Evolutionary conservation across 805 yeast genomes (phyloP), one percentile per base, ranked within the genome.

Genomic region (Kazachstania psychrophila): DNA sequence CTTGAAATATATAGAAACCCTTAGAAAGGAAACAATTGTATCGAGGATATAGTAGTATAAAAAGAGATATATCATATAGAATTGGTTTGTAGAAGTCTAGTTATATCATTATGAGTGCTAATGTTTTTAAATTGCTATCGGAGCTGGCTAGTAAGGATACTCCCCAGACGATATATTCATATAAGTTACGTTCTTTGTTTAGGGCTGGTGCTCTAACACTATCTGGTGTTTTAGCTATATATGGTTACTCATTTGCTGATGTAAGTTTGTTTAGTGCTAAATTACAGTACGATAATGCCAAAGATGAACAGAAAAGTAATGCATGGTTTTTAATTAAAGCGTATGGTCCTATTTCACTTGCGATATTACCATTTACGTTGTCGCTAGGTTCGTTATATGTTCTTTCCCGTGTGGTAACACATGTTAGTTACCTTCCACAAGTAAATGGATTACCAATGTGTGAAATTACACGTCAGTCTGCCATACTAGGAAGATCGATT

Each of bases 191-290:
- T 16, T 44, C 42, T 4, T 10, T 40, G 9, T 36, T 32, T 10
- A 36, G 36, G 12, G 25, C 25, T 4, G 42, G 46, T 10, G 30
- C 42, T 2, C 13, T 40, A 13, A 32, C 45, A 10, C 47, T 56
- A 1, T 48, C 61, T 12, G 39, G 47, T 15, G 54, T 52, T 4
- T 46, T 56, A 35, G 23, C 53, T 6, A 36, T 46, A 5, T 58
- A 58, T 37, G 57, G 60, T 13, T 36, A 41, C 12, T 40, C 60
- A 2, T 58, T 50, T 36, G 45, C 48, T 1, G 55, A 56, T 36
- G 50, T 58, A 51, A 44, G 58, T 2, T 43, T 43, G 30, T 40
- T 48, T 9, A 46, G 56, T 23, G 46, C 59, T n/a, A 15, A 20
- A 9, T 15, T 29, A 11, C 16, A 26, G 8, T 40, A 37, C 18